These are phyloP conservation scores for Neoarthrinium moseri DNA, from an alignment of 2,329 filamentous ascomycete genomes.

Conservation along the genomic window DNA sequence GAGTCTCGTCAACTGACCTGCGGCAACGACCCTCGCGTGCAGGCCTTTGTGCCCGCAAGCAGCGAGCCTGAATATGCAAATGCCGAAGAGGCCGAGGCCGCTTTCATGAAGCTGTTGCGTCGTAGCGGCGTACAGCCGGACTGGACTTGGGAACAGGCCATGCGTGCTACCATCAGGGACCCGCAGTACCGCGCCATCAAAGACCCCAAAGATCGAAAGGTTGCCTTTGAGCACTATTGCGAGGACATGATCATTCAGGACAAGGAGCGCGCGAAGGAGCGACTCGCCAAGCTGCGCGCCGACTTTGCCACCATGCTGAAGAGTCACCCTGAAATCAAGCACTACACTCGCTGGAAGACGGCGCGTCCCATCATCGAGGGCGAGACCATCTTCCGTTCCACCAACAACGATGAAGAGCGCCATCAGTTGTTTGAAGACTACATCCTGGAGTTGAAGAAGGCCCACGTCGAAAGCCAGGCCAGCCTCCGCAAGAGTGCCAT, in stretches of 20 bases:
- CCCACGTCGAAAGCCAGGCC: constrained; percentile 73
- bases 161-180: constrained; percentile 84
- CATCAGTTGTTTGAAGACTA: constrained; percentile 94
- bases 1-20: constrained; percentile 60
- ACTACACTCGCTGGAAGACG: constrained; percentile 97
- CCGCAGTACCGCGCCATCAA: constrained; percentile 91
- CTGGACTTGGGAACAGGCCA: constrained; percentile 89
- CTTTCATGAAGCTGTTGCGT: constrained; percentile 87
- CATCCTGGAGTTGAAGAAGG: constrained; percentile 77
- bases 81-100: constrained; percentile 85
- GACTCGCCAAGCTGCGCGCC: constrained; percentile 83
- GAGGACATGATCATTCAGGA: constrained; percentile 87
- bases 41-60: constrained; percentile 60
- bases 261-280: constrained; percentile 91
- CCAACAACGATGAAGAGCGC: constrained; percentile 82
- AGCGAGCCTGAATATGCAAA: constrained; percentile 77
- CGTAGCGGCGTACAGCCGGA: constrained; percentile 84
- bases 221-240: constrained; percentile 93
- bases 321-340: constrained; percentile 93
- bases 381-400: constrained; percentile 92
- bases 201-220: constrained; percentile 85
- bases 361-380: constrained; percentile 91
- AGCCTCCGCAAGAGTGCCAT: constrained; percentile 75
- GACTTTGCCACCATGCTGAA: constrained; percentile 97
- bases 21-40: constrained; percentile 54